Percentiles rank a stretch among this genome's conserved stretches.
Conservation (phyloP, 164 flowering plant species). For the Saururus chinensis region DNA sequence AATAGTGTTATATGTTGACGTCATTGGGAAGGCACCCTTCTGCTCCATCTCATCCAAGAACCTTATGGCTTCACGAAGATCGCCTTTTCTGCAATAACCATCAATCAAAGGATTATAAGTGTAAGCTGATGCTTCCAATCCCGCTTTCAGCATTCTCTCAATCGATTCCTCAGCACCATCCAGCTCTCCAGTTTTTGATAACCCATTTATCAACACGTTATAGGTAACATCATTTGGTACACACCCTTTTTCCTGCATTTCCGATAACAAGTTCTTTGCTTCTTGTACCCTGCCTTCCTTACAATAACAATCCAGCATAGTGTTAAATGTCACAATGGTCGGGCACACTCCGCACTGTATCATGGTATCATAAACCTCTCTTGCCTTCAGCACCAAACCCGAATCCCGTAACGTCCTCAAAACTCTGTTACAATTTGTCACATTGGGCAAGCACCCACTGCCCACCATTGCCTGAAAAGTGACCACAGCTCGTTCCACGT, state of each 20-base stretch:
- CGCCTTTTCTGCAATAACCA: constrained; percentile 42
- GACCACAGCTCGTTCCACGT: constrained; percentile 36
- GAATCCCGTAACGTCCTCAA: constrained; percentile 44
- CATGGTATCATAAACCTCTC: constrained; percentile 44
- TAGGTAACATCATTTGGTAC: constrained; percentile 47
- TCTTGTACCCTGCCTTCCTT: constrained; percentile 40
- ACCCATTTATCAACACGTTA: constrained; percentile 52
- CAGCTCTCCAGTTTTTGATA: constrained; percentile 40
- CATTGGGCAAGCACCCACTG: constrained; percentile 46
- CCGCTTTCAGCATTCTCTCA: constrained; percentile 34
- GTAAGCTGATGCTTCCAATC: constrained; percentile 34
- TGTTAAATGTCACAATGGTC: constrained; percentile 49
- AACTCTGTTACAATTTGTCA: constrained; percentile 60
- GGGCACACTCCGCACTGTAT: constrained; percentile 36
- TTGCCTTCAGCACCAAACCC: constrained; percentile 19
- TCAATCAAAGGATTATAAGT: constrained; percentile 54
- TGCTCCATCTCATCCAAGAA: constrained; percentile 37
- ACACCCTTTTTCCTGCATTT: constrained; percentile 48
- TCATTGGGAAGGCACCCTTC: constrained; percentile 36
- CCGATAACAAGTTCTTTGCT: constrained; percentile 27
- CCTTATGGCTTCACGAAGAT: constrained; percentile 33
- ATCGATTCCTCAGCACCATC: constrained; percentile 38
- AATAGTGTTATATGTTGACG: constrained; percentile 40
- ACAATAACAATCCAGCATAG: constrained; percentile 45
- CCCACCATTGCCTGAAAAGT: constrained; percentile 46